Conservation (phyloP, 2,329 filamentous ascomycete genomes). For the Dothideomycetidae sp. region DNA sequence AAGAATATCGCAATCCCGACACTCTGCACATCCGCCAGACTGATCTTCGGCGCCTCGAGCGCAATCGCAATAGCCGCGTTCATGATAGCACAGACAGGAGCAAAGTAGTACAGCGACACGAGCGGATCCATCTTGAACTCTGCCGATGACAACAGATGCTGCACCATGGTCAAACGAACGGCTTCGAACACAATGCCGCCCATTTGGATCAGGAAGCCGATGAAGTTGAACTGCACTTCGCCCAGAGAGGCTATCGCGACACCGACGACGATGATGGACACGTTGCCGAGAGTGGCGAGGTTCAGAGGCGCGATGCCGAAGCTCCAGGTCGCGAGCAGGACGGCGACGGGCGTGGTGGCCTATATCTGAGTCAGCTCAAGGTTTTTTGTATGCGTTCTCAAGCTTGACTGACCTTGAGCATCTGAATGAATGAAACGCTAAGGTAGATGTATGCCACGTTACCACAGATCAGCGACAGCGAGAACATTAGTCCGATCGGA, state of each 20-base stretch:
- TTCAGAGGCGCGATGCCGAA: conserved; percentile 13
- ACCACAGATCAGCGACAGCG: conserved; percentile 15
- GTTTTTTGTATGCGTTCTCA: neutral
- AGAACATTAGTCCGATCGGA: conserved; percentile 17
- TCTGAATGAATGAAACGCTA: conserved; percentile 18
- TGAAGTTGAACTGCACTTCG: conserved; percentile 14
- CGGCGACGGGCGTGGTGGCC: conserved; percentile 15
- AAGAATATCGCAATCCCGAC: conserved; percentile 13
- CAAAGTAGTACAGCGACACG: conserved; percentile 17
- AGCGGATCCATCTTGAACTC: conserved; percentile 17
- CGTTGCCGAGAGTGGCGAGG: conserved; percentile 13
- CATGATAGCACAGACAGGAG: conserved; percentile 15
- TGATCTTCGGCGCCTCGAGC: conserved; percentile 13
- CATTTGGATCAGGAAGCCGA: conserved; percentile 15
- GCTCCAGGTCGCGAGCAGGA: conserved; percentile 13
- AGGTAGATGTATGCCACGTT: conserved; percentile 17
- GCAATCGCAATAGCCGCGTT: conserved; percentile 12
- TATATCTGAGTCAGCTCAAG: conserved; percentile 2
- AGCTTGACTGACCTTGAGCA: conserved; percentile 14
- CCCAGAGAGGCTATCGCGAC: conserved; percentile 15
- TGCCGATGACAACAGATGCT: conserved; percentile 12
- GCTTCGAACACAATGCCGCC: conserved; percentile 14
- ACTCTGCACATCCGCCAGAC: conserved; percentile 11
- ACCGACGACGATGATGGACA: conserved; percentile 15
- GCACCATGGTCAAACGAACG: conserved; percentile 14